These are phyloP conservation scores for Crucibulum laeve DNA, from an alignment of 768 basidiomycete species.

Conservation along the genomic window DNA sequence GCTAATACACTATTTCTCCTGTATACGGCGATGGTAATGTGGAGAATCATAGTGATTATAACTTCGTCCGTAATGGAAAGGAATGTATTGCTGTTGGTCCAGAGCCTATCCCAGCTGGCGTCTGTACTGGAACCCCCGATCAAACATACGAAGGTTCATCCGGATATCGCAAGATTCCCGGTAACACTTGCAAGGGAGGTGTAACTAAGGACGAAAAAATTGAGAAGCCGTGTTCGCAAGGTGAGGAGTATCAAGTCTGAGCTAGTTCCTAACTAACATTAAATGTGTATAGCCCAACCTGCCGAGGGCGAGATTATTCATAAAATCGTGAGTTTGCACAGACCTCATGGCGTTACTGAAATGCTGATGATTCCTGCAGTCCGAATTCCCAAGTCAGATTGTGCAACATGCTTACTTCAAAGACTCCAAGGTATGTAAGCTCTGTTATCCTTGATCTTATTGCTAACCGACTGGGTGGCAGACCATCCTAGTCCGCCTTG, in stretches of 20 bases:
- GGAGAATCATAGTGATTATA: conserved; percentile 67
- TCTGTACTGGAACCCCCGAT: conserved; percentile 51
- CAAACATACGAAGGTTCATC: conserved; percentile 82
- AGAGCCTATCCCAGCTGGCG: conserved; percentile 77
- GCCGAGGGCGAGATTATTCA: conserved; percentile 74
- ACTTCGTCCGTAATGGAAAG: conserved; percentile 70
- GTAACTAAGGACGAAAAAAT: conserved; percentile 63
- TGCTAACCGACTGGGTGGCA: conserved; percentile 21
- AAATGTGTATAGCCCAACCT: conserved; percentile 57
- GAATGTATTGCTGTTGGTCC: conserved; percentile 84
- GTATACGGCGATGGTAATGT: conserved; percentile 3
- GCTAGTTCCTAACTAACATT: background rate
- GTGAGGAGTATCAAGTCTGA: conserved; percentile 33
- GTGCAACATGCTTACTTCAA: conserved; percentile 84
- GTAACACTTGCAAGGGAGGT: conserved; percentile 82
- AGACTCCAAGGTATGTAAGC: conserved; percentile 63
- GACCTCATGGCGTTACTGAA: background rate
- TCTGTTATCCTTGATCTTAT: background rate
- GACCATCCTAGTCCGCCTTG: conserved; percentile 81
- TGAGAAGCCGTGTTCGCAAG: conserved; percentile 74
- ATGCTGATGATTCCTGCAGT: conserved; percentile 31
- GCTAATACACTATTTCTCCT: conserved; percentile 1
- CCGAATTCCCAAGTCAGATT: conserved; percentile 60
- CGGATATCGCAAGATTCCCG: conserved; percentile 89
- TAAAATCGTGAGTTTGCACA: conserved; percentile 48